Percentiles rank a stretch among this genome's conserved stretches.
Conservation (phyloP, 1,284 basidiomycete genomes). For the Vanrija sp. region DNA sequence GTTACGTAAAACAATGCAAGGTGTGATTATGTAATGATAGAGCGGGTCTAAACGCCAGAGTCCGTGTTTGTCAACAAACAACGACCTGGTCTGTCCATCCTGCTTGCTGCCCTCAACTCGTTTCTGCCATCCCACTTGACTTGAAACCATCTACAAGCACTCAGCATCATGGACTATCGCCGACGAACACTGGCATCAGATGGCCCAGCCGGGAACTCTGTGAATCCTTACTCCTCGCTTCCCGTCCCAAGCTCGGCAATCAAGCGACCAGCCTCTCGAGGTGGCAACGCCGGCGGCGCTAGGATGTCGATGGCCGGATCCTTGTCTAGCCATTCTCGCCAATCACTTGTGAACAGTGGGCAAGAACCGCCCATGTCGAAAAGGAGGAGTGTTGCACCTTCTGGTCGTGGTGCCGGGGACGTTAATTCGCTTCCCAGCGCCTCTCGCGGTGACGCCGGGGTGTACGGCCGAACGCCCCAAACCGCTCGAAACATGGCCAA, state of each 20-base stretch:
- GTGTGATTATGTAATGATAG: too few species aligned
- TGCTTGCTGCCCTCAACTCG: too few species aligned
- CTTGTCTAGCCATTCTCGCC: neutral
- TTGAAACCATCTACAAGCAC: neutral
- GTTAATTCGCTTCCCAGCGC: conserved; percentile 1
- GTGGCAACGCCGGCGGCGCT: conserved; percentile 51
- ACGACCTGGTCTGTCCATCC: too few species aligned
- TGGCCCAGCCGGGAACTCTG: conserved; percentile 55
- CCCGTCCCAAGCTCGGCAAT: conserved; percentile 58
- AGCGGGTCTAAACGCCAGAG: too few species aligned
- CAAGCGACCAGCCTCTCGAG: conserved; percentile 59
- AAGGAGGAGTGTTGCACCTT: too few species aligned
- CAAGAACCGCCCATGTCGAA: too few species aligned
- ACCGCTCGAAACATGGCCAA: conserved; percentile 46
- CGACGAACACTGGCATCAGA: conserved; percentile 60
- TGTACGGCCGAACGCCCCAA: conserved; percentile 68
- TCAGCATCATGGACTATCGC: conserved; percentile 52
- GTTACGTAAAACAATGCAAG: too few species aligned
- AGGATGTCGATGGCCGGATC: conserved; percentile 5
- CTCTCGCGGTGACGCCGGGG: conserved; percentile 55
- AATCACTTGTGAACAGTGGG: neutral
- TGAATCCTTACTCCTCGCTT: conserved; percentile 51
- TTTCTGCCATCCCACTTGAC: neutral
- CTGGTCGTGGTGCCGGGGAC: neutral
- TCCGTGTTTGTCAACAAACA: conserved; percentile 3